phyloP scores from a whole-genome alignment of 2,329 filamentous ascomycete species.

The Periglandula ipomoeae region DNA sequence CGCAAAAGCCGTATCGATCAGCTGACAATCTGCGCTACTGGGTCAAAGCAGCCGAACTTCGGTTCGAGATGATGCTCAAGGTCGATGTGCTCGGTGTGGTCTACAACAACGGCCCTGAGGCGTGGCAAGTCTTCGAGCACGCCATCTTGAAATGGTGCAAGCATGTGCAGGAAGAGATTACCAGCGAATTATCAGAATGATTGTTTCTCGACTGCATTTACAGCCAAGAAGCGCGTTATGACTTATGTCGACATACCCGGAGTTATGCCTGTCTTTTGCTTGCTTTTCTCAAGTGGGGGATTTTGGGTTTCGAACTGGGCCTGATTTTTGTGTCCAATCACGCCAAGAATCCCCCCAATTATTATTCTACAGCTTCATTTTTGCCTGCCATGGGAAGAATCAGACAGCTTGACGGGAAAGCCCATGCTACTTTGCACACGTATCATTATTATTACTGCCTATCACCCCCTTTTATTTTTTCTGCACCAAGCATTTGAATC shows the following conservation, averaged over 20 bases:
- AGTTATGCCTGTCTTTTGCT: conserved; percentile 1
- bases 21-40: conserved; percentile 93
- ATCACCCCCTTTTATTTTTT: neutral
- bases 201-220: neutral
- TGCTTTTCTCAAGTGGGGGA: neutral
- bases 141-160: conserved; percentile 78
- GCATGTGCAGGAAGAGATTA: conserved; percentile 74
- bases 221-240: conserved; percentile 6
- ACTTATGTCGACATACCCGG: conserved; percentile 9
- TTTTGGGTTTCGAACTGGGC: neutral
- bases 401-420: neutral
- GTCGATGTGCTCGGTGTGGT: conserved; percentile 84
- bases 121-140: conserved; percentile 75
- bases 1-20: conserved; percentile 84
- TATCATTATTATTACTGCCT: neutral
- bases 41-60: conserved; percentile 89
- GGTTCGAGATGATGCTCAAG: conserved; percentile 79
- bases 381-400: neutral
- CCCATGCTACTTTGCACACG: neutral
- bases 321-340: no score
- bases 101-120: conserved; percentile 57
- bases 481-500: neutral
- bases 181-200: conserved; percentile 46
- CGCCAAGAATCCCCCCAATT: no score
- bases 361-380: neutral